phyloP scores from a whole-genome alignment of 306 rosid species.

The Castanea crenata region DNA sequence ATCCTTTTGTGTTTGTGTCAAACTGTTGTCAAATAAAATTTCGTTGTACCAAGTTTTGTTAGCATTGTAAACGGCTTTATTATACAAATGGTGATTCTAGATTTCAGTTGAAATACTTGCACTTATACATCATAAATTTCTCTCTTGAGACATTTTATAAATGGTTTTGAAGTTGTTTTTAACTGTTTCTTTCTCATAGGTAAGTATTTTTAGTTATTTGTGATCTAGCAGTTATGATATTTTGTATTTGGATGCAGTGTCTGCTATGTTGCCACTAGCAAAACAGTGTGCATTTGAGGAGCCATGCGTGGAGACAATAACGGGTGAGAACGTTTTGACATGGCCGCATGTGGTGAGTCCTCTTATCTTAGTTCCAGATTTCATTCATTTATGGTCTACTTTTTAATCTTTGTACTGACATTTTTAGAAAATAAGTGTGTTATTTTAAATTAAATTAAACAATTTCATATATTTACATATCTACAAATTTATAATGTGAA shows the following conservation, averaged over 20 bases:
- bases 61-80: too few relatives aligned
- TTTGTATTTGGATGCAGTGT: constrained; percentile 60
- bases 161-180: not conserved
- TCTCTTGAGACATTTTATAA: not conserved
- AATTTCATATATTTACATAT: not conserved
- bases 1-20: too few relatives aligned
- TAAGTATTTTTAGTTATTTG: not conserved
- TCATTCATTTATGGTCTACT: constrained; percentile 4
- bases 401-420: not conserved
- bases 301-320: constrained; percentile 89
- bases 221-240: constrained; percentile 1
- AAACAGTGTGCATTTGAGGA: constrained; percentile 99
- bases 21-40: too few relatives aligned
- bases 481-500: not conserved
- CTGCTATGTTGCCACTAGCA: constrained; percentile 92
- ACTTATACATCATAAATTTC: not conserved
- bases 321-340: constrained; percentile 91
- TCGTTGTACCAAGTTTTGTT: too few relatives aligned
- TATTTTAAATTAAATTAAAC: not conserved
- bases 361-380: constrained; percentile 2
- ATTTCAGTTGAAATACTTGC: not conserved
- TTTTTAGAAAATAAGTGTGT: not conserved
- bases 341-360: constrained; percentile 94
- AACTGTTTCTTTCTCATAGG: not conserved
- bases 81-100: too few relatives aligned